These are phyloP conservation scores for Dendrobium catenatum DNA, from an alignment of 106 monocot species.

Conservation along the genomic window DNA sequence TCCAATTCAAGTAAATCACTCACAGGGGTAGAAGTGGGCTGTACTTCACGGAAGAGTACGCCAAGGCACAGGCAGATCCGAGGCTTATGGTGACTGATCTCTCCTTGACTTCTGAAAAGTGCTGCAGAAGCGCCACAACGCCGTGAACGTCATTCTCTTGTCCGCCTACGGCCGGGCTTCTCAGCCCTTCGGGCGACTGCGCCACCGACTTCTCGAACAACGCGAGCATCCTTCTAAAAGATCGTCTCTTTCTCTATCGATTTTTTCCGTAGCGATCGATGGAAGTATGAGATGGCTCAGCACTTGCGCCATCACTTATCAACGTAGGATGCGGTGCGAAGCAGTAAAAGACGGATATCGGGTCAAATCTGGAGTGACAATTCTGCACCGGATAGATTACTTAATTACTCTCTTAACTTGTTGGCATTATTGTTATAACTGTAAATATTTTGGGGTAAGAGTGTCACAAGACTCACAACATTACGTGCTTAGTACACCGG, in stretches of 20 bases:
- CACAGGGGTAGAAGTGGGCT: conserved; percentile 19
- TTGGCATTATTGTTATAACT: too few species aligned
- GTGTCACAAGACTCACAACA: too few species aligned
- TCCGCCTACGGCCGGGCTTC: background rate
- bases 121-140: conserved; percentile 3
- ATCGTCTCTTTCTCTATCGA: background rate
- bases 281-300: background rate
- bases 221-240: conserved; percentile 8
- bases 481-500: too few species aligned
- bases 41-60: conserved; percentile 19
- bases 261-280: background rate
- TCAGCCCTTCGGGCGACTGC: conserved; percentile 16
- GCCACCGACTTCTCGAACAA: conserved; percentile 17
- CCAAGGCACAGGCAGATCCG: conserved; percentile 12
- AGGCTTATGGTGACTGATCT: conserved; percentile 22
- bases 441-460: too few species aligned
- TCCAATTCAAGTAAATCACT: background rate
- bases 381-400: background rate
- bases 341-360: too few species aligned
- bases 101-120: conserved; percentile 10
- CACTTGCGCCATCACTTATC: background rate
- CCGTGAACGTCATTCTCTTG: background rate
- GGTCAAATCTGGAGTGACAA: too few species aligned
- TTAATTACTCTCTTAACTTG: too few species aligned
- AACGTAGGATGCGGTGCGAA: too few species aligned